phyloP scores from a whole-genome alignment of 768 basidiomycete genomes.

The Kwoniella pini region DNA sequence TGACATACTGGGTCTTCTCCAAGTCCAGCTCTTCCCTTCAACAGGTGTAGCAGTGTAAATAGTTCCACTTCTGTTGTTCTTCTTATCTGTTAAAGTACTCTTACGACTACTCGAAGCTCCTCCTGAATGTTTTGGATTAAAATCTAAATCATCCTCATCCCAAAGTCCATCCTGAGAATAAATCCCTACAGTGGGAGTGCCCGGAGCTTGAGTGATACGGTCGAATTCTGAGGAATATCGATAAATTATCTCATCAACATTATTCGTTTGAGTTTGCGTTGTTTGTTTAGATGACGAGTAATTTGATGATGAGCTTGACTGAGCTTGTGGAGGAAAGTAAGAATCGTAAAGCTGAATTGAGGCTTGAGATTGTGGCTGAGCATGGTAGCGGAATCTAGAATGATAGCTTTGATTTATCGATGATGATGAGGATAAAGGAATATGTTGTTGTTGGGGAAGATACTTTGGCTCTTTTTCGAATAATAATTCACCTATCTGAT shows the following conservation, averaged over 20 bases:
- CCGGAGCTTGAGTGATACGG: slow-evolving; percentile 10
- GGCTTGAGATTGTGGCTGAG: slow-evolving; percentile 12
- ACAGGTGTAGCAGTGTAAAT: neutral
- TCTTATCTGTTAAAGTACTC: slow-evolving; percentile 4
- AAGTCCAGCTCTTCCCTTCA: slow-evolving; percentile 14
- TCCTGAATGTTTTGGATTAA: neutral
- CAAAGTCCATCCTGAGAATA: slow-evolving; percentile 47
- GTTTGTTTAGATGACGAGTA: too few species aligned
- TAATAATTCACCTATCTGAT: slow-evolving; percentile 16
- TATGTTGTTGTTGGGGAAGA: neutral
- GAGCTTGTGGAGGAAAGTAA: slow-evolving; percentile 9
- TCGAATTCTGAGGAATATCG: slow-evolving; percentile 37
- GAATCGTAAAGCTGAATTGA: slow-evolving; percentile 11
- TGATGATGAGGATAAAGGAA: neutral
- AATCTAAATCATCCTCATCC: slow-evolving; percentile 40
- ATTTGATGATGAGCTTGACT: neutral
- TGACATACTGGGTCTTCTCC: slow-evolving; percentile 19
- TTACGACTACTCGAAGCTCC: slow-evolving; percentile 10
- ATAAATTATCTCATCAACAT: slow-evolving; percentile 38
- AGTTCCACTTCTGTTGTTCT: slow-evolving; percentile 15
- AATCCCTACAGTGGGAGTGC: slow-evolving; percentile 40
- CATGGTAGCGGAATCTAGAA: slow-evolving; percentile 19
- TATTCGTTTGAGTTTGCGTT: slow-evolving; percentile 7
- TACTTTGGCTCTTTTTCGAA: slow-evolving; percentile 5
- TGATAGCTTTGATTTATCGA: slow-evolving; percentile 8